Base-by-base conservation (phyloP, 2,329 filamentous ascomycete genomes). In the Myriangium duriaei region DNA sequence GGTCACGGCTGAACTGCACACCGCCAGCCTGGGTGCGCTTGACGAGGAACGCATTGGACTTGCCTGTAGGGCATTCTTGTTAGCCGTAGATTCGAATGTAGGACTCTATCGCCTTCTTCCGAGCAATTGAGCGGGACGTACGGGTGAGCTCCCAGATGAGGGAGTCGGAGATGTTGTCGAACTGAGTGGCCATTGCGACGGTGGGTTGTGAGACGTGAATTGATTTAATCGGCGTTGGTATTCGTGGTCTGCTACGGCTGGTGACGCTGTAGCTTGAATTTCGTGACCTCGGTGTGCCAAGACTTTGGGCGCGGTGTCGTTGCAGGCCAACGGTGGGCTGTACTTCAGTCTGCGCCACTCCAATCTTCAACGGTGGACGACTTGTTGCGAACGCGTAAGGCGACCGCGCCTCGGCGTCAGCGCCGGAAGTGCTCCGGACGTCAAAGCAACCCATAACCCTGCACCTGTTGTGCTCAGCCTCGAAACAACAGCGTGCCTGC, bases 171-270 rank as follows among this genome's bases (percentile, higher is more conserved):
- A 91, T 83, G 59, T 91, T 85, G 68, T 98, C 91, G 66, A 98
- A 91, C 54, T 98, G 85, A 61, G 96, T 96, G 57, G 91, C 91
- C 50, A 96, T 84, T 62, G 98, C 98, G 59, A 96, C 83, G 29
- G 91, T 96, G 50, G 86, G 86, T 64, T 96, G n/a, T n/a, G n/a
- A n/a, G n/a, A n/a, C n/a, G 21, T 26, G 21, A n/a, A 26, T 7
- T 26, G 7, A n/a, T 26, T 7, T n/a, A n/a, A 26, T 26, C 21
- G 21, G n/a, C 21, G 21, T 7, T 26, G 21, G 21, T 26, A 26
- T 26, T 26, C 21, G 21, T 26, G 21, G 21, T 26, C n/a, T n/a
- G n/a, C n/a, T 26, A 7, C n/a, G 21, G 7, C 7, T 26, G n/a
- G 21, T 26, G 21, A 7, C n/a, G n/a, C 21, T 26, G 21, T n/a